Conservation (phyloP, 345 rosid species). For the Streptanthus diversifolius region DNA sequence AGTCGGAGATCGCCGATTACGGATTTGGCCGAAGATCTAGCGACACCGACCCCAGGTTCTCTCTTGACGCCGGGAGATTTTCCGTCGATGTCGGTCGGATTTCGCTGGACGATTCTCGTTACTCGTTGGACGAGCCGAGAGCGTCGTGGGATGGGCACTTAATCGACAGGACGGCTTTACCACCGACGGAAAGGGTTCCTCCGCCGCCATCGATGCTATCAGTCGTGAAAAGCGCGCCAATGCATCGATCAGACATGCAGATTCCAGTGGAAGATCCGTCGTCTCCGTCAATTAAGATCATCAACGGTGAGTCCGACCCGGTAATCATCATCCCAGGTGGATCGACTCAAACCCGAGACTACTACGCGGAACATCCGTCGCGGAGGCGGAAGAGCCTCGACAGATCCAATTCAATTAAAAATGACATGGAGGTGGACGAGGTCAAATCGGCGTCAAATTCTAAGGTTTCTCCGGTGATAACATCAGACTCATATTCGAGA, state of each 20-base stretch:
- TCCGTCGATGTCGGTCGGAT: constrained; percentile 34
- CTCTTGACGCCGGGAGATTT: constrained; percentile 49
- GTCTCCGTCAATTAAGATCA: not conserved
- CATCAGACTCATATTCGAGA: constrained; percentile 54
- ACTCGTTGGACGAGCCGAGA: constrained; percentile 81
- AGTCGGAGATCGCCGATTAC: constrained; percentile 84
- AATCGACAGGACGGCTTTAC: constrained; percentile 40
- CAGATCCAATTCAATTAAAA: constrained; percentile 69
- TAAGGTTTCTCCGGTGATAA: constrained; percentile 58
- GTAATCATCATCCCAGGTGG: constrained; percentile 63
- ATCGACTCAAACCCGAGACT: constrained; percentile 80
- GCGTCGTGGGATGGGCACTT: constrained; percentile 80
- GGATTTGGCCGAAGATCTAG: constrained; percentile 85
- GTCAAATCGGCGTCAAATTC: constrained; percentile 60
- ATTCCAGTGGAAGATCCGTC: constrained; percentile 56
- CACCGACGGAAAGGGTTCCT: constrained; percentile 38
- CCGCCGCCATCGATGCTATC: constrained; percentile 84
- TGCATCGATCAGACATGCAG: constrained; percentile 57
- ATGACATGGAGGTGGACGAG: constrained; percentile 75
- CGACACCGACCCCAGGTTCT: constrained; percentile 78
- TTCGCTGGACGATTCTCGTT: constrained; percentile 56
- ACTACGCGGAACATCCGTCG: constrained; percentile 71
- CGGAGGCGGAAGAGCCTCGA: constrained; percentile 87
- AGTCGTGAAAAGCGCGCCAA: constrained; percentile 68
- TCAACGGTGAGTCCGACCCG: constrained; percentile 32